These are phyloP conservation scores for Coemansia sp. DNA, from an alignment of 192 early-diverging fungal species.

Conservation along the genomic window DNA sequence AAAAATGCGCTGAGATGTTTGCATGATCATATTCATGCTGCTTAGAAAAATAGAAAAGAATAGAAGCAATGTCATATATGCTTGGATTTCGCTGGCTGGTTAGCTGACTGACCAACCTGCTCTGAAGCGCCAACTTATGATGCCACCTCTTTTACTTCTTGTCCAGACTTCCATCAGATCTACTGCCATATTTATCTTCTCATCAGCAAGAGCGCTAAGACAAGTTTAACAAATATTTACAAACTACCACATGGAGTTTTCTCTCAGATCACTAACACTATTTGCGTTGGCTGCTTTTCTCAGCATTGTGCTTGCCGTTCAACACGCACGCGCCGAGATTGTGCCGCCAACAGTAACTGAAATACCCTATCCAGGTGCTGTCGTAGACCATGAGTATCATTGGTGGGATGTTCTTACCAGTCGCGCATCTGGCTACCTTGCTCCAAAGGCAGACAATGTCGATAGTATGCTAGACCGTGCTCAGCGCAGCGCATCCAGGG, in stretches of 20 bases:
- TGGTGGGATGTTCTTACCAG: constrained; percentile 45
- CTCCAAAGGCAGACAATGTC: constrained; percentile 14
- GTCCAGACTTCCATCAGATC: constrained; percentile 4
- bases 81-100: not conserved
- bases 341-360: constrained; percentile 19
- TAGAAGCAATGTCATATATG: not conserved
- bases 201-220: constrained; percentile 8
- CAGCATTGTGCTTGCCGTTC: not conserved
- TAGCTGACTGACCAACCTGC: not conserved
- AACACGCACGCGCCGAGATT: constrained; percentile 9
- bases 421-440: constrained; percentile 21
- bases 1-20: not conserved
- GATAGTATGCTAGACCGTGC: constrained; percentile 9
- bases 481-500: constrained; percentile 9
- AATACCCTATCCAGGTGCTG: not conserved
- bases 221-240: not conserved
- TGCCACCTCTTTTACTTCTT: constrained; percentile 12
- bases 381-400: constrained; percentile 19
- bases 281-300: not conserved
- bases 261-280: not conserved
- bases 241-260: not conserved
- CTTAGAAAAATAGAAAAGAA: not conserved
- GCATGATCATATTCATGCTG: not conserved
- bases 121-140: not conserved
- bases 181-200: constrained; percentile 8